Evolutionary conservation across 148 eudicot genomes (phyloP).

Genomic region (Camellia sinensis): DNA sequence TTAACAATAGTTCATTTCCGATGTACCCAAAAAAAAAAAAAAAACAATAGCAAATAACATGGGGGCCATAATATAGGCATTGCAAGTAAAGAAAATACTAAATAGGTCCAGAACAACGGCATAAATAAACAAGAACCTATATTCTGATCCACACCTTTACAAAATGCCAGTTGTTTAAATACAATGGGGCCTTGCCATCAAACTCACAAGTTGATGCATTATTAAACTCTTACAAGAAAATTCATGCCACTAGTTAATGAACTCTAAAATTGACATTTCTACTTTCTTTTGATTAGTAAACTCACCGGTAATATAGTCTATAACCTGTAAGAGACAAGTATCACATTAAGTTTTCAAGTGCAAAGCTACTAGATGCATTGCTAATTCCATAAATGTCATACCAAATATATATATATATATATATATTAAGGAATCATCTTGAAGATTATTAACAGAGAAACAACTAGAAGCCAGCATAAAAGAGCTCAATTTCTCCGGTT

Average conservation of each 20-base stretch:
- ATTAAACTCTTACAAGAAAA: conserved; percentile 16
- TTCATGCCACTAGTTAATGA: conserved; percentile 56
- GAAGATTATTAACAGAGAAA: conserved; percentile 5
- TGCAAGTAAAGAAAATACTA: background rate
- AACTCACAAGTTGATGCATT: conserved; percentile 16
- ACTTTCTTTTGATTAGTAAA: conserved; percentile 69
- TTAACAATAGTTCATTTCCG: background rate
- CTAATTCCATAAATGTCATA: too few relatives aligned
- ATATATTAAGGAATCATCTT: background rate
- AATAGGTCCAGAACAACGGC: background rate
- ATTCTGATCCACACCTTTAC: conserved; percentile 60
- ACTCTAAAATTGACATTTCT: conserved; percentile 82
- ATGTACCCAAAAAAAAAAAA: too few relatives aligned
- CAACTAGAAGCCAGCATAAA: background rate
- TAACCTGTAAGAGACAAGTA: conserved; percentile 51
- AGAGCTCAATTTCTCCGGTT: background rate
- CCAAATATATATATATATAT: too few relatives aligned
- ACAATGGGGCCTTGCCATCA: conserved; percentile 49
- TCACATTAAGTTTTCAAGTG: background rate
- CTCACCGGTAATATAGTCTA: conserved; percentile 67
- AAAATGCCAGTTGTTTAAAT: conserved; percentile 98
- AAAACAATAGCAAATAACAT: background rate
- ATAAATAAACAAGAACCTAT: background rate
- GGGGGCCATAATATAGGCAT: background rate
- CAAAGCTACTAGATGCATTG: background rate